Base-by-base conservation (phyloP, 2,329 filamentous ascomycete genomes). In the Colletotrichum chrysophilum region DNA sequence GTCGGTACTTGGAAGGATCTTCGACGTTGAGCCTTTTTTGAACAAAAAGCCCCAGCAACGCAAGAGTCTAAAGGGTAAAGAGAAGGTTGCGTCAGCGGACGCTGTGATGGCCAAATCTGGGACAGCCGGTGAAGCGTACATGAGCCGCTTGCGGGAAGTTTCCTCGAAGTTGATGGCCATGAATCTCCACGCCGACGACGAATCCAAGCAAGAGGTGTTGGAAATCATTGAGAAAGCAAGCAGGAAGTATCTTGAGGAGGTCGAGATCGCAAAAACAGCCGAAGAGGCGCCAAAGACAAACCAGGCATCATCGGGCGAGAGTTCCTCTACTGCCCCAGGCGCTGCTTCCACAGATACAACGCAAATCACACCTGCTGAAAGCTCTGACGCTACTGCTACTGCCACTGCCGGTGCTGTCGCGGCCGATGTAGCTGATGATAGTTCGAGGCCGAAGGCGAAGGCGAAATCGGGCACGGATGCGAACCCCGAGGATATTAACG, bases 211-310 rank as follows among this genome's bases (percentile, higher is more conserved):
- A 71, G 87, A 89, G 9, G 85, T 88, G 5, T 79, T 92, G 24
- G 86, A 89, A 9, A 83, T 86, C 21, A 89, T 92, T 38, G 86
- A 88, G 73, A 84, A 84, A 48, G 91, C 90, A 4, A 87, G 89
- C 0, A 86, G 84, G 61, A 87, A 88, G 71, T 92, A 90, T 70
- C 81, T 91, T 2, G 84, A 85, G 9, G 84, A 84, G 1, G 10
- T 21, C 4, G 81, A 82, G 9, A 83, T 86, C 43, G 64, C 75
- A n/a, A 82, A 80, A 64, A 43, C 75, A 16, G 66, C 55, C 12
- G 61, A 48, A 12, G 66, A 70, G 16, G 48, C 70, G 48, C 71
- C 55, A 18, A 58, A 68, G 7, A 24, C 28, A 8, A 36, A 58
- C 7, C 48, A 26, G 16, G 24, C 64, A 24, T 62, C 66, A 43